Conservation (phyloP, 306 rosid species). For the Citrullus amarus region DNA sequence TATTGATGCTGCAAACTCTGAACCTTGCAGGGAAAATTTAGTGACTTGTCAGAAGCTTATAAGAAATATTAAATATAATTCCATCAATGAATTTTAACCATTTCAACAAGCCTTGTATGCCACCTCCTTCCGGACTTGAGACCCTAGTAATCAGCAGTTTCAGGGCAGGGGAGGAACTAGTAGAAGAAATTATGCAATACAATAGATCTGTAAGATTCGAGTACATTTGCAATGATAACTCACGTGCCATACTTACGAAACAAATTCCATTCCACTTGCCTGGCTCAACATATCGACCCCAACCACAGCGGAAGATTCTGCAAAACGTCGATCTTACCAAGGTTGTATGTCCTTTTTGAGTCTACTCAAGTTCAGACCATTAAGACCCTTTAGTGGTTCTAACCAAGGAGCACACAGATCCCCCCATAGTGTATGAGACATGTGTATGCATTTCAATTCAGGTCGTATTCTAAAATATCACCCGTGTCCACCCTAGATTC, state of each 20-base stretch:
- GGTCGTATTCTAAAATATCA: too few species aligned
- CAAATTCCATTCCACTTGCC: background rate
- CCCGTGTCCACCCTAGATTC: background rate
- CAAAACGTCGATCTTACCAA: too few species aligned
- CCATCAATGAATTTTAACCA: background rate
- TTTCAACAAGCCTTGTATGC: background rate
- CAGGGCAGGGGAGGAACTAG: background rate
- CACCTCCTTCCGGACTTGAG: background rate
- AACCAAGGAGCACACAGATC: background rate
- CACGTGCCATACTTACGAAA: background rate
- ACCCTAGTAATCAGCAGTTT: background rate
- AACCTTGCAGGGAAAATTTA: constrained; percentile 1
- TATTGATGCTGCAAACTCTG: background rate
- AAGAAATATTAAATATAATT: background rate
- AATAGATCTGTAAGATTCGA: background rate
- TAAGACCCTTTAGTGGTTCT: background rate
- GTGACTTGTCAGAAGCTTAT: background rate
- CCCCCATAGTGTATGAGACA: too few species aligned
- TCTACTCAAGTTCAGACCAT: background rate
- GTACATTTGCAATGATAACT: constrained; percentile 1
- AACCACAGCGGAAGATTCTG: background rate
- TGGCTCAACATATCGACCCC: background rate
- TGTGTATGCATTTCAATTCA: too few species aligned
- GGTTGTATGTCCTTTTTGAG: background rate
- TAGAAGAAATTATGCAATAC: background rate